Evolutionary conservation across 257 asterid species (phyloP).

Genomic region (Capsicum chinense): DNA sequence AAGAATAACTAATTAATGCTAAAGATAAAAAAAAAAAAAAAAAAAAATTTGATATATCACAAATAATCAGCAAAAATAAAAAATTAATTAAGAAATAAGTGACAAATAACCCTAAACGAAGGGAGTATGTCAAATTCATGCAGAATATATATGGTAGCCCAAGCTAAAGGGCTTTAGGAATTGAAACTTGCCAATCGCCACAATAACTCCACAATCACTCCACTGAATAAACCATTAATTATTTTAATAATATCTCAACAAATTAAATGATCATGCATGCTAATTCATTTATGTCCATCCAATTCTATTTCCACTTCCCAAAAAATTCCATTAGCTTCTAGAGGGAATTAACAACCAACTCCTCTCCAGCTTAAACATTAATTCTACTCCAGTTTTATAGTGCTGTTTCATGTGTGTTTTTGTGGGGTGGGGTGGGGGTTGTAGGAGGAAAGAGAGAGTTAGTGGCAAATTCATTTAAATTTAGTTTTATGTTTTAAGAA

Average conservation of each 20-base stretch:
- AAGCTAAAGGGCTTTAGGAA: not conserved
- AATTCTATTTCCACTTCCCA: not conserved
- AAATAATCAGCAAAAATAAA: too few species aligned
- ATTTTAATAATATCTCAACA: not conserved
- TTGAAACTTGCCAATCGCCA: constrained; percentile 26
- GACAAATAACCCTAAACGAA: too few species aligned
- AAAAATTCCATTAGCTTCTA: not conserved
- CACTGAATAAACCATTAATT: not conserved
- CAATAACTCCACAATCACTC: not conserved
- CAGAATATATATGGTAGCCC: constrained; percentile 2
- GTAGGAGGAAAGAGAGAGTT: too few species aligned
- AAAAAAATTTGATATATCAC: too few species aligned
- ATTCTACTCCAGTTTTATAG: too few species aligned
- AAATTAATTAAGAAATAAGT: too few species aligned
- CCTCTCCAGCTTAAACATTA: not conserved
- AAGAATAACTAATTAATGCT: too few species aligned
- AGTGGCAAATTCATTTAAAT: too few species aligned
- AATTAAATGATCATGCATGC: not conserved
- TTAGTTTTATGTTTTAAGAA: too few species aligned
- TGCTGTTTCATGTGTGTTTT: too few species aligned
- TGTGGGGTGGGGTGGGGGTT: too few species aligned
- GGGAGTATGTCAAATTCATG: not conserved
- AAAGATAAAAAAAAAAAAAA: too few species aligned
- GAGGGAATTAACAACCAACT: not conserved
- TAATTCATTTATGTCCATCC: not conserved